Evolutionary conservation across 2,329 filamentous ascomycete genomes (phyloP).

Genomic region (Paecilomyces variotii): DNA sequence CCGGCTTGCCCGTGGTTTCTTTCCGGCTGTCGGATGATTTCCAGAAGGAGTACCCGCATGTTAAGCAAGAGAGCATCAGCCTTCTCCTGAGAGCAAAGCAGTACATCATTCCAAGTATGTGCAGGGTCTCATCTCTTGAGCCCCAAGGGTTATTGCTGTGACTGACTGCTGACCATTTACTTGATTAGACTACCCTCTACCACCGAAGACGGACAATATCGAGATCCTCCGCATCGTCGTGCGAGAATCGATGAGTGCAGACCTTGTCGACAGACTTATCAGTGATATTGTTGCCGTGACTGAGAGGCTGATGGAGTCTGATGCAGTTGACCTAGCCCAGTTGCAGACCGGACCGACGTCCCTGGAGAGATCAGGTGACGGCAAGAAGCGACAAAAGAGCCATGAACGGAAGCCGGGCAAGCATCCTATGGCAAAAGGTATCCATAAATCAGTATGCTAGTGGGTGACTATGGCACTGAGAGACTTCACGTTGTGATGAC

Average conservation of each 20-base stretch:
- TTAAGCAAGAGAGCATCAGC: constrained; percentile 57
- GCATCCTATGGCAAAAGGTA: not conserved
- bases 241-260: constrained; percentile 60
- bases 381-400: constrained; percentile 1
- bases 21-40: constrained; percentile 58
- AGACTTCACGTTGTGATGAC: not conserved
- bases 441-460: not conserved
- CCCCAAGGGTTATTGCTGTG: not conserved
- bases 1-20: constrained; percentile 60
- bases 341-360: constrained; percentile 34
- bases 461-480: not conserved
- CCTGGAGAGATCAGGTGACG: constrained; percentile 35
- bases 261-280: constrained; percentile 56
- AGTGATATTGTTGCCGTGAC: constrained; percentile 54
- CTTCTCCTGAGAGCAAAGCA: constrained; percentile 57
- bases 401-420: not conserved
- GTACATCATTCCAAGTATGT: constrained; percentile 60
- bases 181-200: constrained; percentile 52
- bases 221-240: constrained; percentile 63
- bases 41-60: constrained; percentile 51
- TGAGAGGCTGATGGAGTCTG: constrained; percentile 50
- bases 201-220: constrained; percentile 52
- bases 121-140: not conserved
- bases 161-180: not conserved
- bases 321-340: constrained; percentile 44